Evolutionary conservation across 139 green algal genomes (phyloP).

Genomic region (Pseudopediastrum boryanum): DNA sequence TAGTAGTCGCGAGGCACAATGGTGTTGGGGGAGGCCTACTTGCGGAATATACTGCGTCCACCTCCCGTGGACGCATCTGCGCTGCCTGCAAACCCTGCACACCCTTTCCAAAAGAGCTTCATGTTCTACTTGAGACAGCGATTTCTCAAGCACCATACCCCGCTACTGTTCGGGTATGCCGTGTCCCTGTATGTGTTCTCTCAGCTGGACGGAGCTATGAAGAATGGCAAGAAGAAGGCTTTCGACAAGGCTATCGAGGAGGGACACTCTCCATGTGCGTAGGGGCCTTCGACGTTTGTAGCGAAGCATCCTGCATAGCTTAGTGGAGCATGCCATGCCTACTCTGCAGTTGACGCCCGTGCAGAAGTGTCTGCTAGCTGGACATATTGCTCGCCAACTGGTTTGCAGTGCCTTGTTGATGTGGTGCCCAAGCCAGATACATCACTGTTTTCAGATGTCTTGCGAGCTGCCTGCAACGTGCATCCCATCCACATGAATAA

Average conservation of each 20-base stretch:
- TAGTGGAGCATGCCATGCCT: too few species aligned
- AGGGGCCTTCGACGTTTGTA: too few species aligned
- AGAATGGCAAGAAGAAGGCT: conserved; percentile 52
- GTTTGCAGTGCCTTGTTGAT: too few species aligned
- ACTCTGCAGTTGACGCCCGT: too few species aligned
- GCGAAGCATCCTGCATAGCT: too few species aligned
- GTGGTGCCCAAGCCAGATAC: too few species aligned
- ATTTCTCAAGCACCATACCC: conserved; percentile 53
- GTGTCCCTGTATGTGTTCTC: conserved; percentile 54
- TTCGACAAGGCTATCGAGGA: conserved; percentile 55
- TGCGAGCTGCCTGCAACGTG: too few species aligned
- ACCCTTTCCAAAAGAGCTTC: conserved; percentile 62
- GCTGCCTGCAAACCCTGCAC: conserved; percentile 52
- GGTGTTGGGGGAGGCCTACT: conserved; percentile 45
- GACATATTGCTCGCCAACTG: too few species aligned
- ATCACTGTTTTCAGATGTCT: too few species aligned
- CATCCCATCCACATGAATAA: too few species aligned
- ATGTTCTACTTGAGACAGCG: conserved; percentile 61
- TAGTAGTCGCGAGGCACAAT: conserved; percentile 42
- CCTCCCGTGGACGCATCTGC: conserved; percentile 37
- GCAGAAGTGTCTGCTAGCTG: too few species aligned
- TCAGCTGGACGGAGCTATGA: conserved; percentile 42
- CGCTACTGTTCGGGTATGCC: conserved; percentile 49
- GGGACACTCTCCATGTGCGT: conserved; percentile 56
- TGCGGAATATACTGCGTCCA: conserved; percentile 56